phyloP scores from a whole-genome alignment of 2,329 filamentous ascomycete genomes.

The Sordariomycetes sp. region DNA sequence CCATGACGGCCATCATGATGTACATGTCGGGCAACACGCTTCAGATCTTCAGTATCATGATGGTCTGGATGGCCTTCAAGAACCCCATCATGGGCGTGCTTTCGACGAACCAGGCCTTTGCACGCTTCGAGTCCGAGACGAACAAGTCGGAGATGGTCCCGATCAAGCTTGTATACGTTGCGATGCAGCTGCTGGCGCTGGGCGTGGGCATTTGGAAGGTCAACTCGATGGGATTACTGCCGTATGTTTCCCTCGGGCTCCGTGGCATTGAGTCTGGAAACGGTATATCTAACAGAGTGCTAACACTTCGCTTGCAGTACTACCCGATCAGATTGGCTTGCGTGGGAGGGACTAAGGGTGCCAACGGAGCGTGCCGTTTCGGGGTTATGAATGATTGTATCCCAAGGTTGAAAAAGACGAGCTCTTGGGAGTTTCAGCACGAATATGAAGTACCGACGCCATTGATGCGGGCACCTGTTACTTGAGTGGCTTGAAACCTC shows the following conservation, averaged over 20 bases:
- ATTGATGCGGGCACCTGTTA: not conserved
- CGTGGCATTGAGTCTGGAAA: not conserved
- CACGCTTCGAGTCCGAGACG: slow-evolving; percentile 73
- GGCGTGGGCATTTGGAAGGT: slow-evolving; percentile 91
- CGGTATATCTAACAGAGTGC: not conserved
- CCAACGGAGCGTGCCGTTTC: slow-evolving; percentile 53
- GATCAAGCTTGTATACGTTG: slow-evolving; percentile 79
- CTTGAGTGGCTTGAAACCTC: not conserved
- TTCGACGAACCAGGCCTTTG: slow-evolving; percentile 75
- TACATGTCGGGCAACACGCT: slow-evolving; percentile 99
- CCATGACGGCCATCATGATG: slow-evolving; percentile 99
- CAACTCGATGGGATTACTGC: slow-evolving; percentile 88
- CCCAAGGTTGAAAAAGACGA: not conserved
- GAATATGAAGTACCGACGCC: not conserved
- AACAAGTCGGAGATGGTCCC: slow-evolving; percentile 61
- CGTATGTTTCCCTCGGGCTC: slow-evolving; percentile 39
- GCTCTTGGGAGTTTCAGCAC: not conserved
- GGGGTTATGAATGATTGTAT: slow-evolving; percentile 30
- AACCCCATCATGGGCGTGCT: slow-evolving; percentile 79
- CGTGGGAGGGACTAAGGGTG: slow-evolving; percentile 73
- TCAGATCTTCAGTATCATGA: slow-evolving; percentile 99
- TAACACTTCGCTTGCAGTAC: slow-evolving; percentile 40
- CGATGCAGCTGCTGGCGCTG: slow-evolving; percentile 74
- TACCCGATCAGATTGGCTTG: slow-evolving; percentile 92
- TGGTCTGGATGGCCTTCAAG: slow-evolving; percentile 99